A percentile compares a stretch with the other conserved stretches of the same genome.
Conservation (phyloP, 2,329 filamentous ascomycete genomes). For the Diaporthe nobilis region DNA sequence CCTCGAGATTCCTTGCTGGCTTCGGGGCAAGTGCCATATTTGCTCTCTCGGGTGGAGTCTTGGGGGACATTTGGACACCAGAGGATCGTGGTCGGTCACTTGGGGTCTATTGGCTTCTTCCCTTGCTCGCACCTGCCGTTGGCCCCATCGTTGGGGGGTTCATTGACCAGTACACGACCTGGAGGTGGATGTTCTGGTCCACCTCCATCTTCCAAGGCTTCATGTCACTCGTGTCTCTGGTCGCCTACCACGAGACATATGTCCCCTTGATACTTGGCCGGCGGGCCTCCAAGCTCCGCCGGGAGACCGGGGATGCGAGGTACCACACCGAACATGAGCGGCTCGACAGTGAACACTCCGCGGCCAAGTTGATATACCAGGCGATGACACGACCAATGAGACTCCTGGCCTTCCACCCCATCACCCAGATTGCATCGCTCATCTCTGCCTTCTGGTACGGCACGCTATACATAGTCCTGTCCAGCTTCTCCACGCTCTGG, state of each 20-base stretch:
- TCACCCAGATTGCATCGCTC: constrained; percentile 68
- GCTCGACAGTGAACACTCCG: constrained; percentile 50
- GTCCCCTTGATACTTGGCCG: constrained; percentile 51
- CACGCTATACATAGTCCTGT: constrained; percentile 74
- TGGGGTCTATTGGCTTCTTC: constrained; percentile 55
- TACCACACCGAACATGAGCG: constrained; percentile 57
- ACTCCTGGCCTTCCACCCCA: constrained; percentile 70
- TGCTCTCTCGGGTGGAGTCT: constrained; percentile 60
- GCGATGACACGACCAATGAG: constrained; percentile 68
- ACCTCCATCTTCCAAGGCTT: constrained; percentile 57
- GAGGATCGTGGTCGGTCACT: constrained; percentile 61
- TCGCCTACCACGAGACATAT: constrained; percentile 56
- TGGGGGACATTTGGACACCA: constrained; percentile 62
- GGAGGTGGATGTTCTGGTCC: constrained; percentile 62
- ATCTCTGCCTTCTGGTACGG: constrained; percentile 74
- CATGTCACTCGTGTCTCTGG: constrained; percentile 52
- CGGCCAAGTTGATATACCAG: constrained; percentile 44
- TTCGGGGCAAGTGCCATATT: constrained; percentile 63
- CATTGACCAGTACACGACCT: constrained; percentile 53
- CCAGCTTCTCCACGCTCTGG: constrained; percentile 71
- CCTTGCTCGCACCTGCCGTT: constrained; percentile 56
- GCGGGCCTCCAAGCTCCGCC: constrained; percentile 2
- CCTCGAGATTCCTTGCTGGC: constrained; percentile 61
- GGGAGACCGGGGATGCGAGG: constrained; percentile 29
- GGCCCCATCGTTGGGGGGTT: constrained; percentile 57